phyloP scores from a whole-genome alignment of 1,284 basidiomycete species.

The Cutaneotrichosporon cutaneum region DNA sequence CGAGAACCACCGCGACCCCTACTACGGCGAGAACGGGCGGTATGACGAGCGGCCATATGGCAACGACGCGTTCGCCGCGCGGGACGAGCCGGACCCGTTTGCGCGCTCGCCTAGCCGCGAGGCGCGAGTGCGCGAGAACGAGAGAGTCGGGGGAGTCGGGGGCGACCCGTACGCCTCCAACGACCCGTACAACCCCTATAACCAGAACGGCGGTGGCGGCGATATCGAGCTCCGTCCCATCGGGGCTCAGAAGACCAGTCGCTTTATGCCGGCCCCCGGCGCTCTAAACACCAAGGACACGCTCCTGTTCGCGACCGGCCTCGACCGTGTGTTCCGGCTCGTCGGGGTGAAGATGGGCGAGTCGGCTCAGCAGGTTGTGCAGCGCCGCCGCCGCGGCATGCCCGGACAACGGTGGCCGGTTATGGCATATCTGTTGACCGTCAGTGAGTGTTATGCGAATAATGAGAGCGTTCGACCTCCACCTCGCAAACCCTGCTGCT shows the following conservation, averaged over 20 bases:
- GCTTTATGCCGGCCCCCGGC: background rate
- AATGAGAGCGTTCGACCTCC: no score
- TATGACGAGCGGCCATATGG: background rate
- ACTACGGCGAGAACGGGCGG: background rate
- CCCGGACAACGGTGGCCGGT: slow-evolving; percentile 7
- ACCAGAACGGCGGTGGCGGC: background rate
- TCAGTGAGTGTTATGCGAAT: background rate
- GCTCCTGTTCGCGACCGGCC: slow-evolving; percentile 23
- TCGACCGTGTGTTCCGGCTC: slow-evolving; percentile 18
- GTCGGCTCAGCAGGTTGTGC: background rate
- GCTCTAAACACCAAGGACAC: background rate
- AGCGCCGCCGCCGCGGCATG: background rate
- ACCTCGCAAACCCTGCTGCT: background rate
- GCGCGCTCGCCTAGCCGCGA: background rate
- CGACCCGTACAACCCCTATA: background rate
- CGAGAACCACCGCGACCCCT: background rate
- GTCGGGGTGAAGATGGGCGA: background rate
- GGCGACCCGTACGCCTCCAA: background rate
- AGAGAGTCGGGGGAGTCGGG: no score
- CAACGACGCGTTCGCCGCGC: background rate
- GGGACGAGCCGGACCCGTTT: background rate
- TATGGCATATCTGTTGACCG: background rate
- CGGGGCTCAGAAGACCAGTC: background rate
- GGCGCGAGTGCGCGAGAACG: background rate
- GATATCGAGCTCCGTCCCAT: background rate